Evolutionary conservation across 2,329 filamentous ascomycete genomes (phyloP), one percentile per base, ranked within the genome.

Genomic region (Aspergillus tubingensis): DNA sequence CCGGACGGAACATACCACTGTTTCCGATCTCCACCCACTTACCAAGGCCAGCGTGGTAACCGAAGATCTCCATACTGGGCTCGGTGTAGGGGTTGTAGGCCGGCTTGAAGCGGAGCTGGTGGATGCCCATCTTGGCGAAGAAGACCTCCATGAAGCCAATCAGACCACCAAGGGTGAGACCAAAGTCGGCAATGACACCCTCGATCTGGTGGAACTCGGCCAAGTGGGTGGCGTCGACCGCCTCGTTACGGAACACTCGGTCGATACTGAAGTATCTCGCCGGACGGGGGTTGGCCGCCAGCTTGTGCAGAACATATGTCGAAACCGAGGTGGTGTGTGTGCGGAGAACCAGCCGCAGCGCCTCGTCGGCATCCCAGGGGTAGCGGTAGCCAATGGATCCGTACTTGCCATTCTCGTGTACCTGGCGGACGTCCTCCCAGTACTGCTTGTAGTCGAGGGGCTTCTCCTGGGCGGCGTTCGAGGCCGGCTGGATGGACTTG

Each of bases 231-330:
- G 93, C 93, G 73, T 99, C 95, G 60, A 99, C 93, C 2, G 92
- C 92, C 80, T 99, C 95, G 78, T 99, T 99, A 67, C 92, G 88
- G 88, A 99, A 99, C 62, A 99, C 95, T 57, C 95, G 88, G 79
- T 99, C 95, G 75, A 99, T 99, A 63, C 92, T 96, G 83, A 99
- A 99, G 82, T 96, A 98, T 63, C 93, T 88, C n/a, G 92, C 92
- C 5, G 91, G 91, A 13, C 91, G 89, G 61, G 91, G 92, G 74
- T 90, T 85, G 59, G 89, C 86, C 27, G 95, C 92, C 55, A 99
- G 85, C 73, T 92, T 92, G 80, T 96, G 89, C 66, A 99, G 86
- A 82, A 96, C 92, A 72, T 91, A 91, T 27, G 94, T 90, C 41
- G 91, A 96, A 65, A 96, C 89, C 55, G 95, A 90, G 32, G 95